Conservation (phyloP, 2,329 filamentous ascomycete species). For the Epichloe sibirici region DNA sequence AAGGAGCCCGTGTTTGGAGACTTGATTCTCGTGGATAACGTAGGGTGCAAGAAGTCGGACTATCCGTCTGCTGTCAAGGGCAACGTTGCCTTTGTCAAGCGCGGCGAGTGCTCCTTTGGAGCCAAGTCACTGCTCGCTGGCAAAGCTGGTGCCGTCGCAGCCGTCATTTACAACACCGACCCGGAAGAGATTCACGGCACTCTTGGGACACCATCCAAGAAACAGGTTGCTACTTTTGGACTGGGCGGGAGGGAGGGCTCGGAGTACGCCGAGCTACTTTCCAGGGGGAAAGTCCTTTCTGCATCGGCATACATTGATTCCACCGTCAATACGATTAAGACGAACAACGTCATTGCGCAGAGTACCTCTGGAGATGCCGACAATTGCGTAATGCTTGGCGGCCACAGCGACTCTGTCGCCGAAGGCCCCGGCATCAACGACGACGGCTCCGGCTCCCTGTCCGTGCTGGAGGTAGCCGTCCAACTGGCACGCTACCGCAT, state of each 20-base stretch:
- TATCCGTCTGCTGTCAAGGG: conserved; percentile 47
- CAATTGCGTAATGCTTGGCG: conserved; percentile 55
- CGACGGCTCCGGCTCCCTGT: conserved; percentile 55
- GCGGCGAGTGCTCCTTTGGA: conserved; percentile 61
- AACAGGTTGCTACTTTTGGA: conserved; percentile 58
- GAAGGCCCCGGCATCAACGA: conserved; percentile 67
- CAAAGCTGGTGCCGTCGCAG: conserved; percentile 56
- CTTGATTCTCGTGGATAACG: conserved; percentile 46
- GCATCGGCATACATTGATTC: conserved; percentile 49
- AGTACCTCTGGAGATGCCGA: conserved; percentile 45
- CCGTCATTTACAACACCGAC: conserved; percentile 64
- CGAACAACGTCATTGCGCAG: conserved; percentile 51
- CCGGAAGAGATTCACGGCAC: conserved; percentile 53
- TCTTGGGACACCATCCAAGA: conserved; percentile 44
- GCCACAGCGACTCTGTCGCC: conserved; percentile 49
- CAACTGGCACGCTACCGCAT: conserved; percentile 45
- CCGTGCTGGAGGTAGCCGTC: conserved; percentile 49
- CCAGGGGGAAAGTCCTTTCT: conserved; percentile 35
- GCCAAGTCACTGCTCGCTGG: conserved; percentile 58
- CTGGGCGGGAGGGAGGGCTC: conserved; percentile 47
- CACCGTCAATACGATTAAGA: conserved; percentile 39
- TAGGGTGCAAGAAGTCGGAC: conserved; percentile 52
- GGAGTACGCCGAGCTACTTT: conserved; percentile 41
- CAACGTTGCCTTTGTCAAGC: conserved; percentile 57
- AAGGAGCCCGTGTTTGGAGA: conserved; percentile 46